These are phyloP conservation scores for button mushroom (Agaricus bisporus) DNA, from an alignment of 768 basidiomycete species.

Conservation along the genomic window DNA sequence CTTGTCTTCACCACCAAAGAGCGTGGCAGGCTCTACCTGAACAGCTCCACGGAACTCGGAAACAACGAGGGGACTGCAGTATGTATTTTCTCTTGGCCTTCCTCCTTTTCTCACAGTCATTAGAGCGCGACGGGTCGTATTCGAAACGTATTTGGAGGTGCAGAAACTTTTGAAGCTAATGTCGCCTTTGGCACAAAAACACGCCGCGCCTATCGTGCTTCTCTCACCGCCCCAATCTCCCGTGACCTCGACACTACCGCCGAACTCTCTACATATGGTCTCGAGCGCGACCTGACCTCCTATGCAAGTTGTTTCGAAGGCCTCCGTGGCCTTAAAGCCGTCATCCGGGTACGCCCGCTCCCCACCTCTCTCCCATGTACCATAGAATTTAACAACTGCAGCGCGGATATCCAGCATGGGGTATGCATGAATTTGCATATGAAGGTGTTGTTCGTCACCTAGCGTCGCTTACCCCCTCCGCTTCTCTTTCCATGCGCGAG, in stretches of 20 bases:
- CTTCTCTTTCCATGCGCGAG: slow-evolving; percentile 84
- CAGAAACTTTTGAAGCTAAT: slow-evolving; percentile 81
- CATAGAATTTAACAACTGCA: slow-evolving; percentile 11
- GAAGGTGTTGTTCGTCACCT: slow-evolving; percentile 79
- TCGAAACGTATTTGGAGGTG: slow-evolving; percentile 87
- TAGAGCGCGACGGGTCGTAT: slow-evolving; percentile 74
- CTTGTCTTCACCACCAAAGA: slow-evolving; percentile 76
- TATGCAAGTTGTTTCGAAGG: slow-evolving; percentile 71
- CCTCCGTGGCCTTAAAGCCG: slow-evolving; percentile 57
- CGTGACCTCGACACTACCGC: slow-evolving; percentile 59
- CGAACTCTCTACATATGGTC: slow-evolving; percentile 63
- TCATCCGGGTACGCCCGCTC: slow-evolving; percentile 70
- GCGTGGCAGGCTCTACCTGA: slow-evolving; percentile 67
- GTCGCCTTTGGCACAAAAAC: slow-evolving; percentile 85
- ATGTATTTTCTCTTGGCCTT: slow-evolving; percentile 25
- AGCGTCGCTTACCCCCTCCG: slow-evolving; percentile 60
- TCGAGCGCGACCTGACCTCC: slow-evolving; percentile 74
- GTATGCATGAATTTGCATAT: slow-evolving; percentile 77
- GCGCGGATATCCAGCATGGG: slow-evolving; percentile 31
- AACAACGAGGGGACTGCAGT: slow-evolving; percentile 94
- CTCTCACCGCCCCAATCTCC: slow-evolving; percentile 57
- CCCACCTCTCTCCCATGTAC: neutral
- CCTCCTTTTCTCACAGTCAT: neutral
- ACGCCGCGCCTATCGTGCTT: slow-evolving; percentile 71
- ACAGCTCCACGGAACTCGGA: slow-evolving; percentile 86